Base-by-base conservation (phyloP, 1,284 basidiomycete species). In the Rhodotorula sp. region DNA sequence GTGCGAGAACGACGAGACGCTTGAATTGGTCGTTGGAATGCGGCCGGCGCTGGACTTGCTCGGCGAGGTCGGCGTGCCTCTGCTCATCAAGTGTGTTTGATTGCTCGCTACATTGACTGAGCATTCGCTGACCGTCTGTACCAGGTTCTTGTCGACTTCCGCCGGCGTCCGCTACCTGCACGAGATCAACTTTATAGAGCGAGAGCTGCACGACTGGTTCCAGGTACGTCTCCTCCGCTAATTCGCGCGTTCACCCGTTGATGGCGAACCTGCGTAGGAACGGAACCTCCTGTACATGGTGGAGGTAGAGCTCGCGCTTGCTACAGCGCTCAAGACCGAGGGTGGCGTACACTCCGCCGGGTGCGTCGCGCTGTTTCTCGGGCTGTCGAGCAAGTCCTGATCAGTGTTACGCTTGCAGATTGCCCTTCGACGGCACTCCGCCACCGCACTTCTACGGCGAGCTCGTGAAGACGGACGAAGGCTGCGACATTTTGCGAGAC, bases 361-460 rank as follows among this genome's bases (percentile, higher is more conserved):
- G 53, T 59, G 24, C 50, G 54, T 55, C 47, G 48, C 50, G 22
- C 10, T 16, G 22, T 57, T 37, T 26, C 31, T 15, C 13, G 37
- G 24, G 30, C 53, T 55, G 7, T 20, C 20, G 20, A 24, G 67
- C 20, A 18, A 11, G 31, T 20, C 28, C 47, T 56, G 34, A 48
- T 28, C 15, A 8, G 9, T 20, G 2, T 18, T 2, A 4, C n/a
- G 28, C 34, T 4, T 6, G 31, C 53, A 72, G 63, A 9, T 37
- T 59, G 0, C 20, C 55, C n/a, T 92, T 91, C 71, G 92, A 95
- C 65, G 90, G 90, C 20, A 87, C 88, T 3, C 89, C 93, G 2
- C 96, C 96, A 1, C 88, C 90, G 7, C 95, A 99, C 79, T 98
- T 99, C 81, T 96, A 98, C 76, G 94, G 95, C 30, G 94, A 98